These are phyloP conservation scores for Rhizomucor pusillus DNA, from an alignment of 371 early-diverging fungal species.

Conservation along the genomic window DNA sequence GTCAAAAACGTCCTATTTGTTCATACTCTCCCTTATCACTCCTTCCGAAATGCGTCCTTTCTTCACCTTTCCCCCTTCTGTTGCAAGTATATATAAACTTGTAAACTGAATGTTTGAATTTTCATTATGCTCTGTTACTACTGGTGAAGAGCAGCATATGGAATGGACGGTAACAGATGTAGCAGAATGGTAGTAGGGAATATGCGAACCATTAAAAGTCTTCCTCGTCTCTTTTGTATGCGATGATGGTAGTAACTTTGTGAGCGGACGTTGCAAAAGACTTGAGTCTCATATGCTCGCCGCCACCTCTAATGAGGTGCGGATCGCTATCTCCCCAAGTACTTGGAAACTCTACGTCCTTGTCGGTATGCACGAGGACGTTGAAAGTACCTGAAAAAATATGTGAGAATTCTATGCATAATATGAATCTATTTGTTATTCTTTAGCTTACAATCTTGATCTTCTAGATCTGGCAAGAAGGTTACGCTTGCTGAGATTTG, in stretches of 20 bases:
- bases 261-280: slow-evolving; percentile 83
- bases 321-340: slow-evolving; percentile 87
- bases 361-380: slow-evolving; percentile 85
- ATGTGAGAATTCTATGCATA: not conserved
- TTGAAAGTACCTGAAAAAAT: slow-evolving; percentile 72
- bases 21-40: too few species aligned
- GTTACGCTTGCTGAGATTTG: slow-evolving; percentile 90
- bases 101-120: too few species aligned
- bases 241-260: slow-evolving; percentile 81
- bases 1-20: too few species aligned
- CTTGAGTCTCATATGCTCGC: slow-evolving; percentile 80
- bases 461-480: slow-evolving; percentile 82
- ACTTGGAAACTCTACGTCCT: slow-evolving; percentile 81
- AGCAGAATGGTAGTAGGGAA: not conserved
- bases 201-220: slow-evolving; percentile 8
- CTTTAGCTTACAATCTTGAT: slow-evolving; percentile 80
- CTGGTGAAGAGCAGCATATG: too few species aligned
- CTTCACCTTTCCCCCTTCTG: too few species aligned
- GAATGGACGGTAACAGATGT: too few species aligned
- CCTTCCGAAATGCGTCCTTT: too few species aligned
- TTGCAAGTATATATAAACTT: too few species aligned
- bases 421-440: not conserved
- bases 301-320: slow-evolving; percentile 68
- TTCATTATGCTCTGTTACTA: too few species aligned
- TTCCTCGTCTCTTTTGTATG: slow-evolving; percentile 67